A percentile compares a stretch with the other conserved stretches of the same genome.
phyloP scores from a whole-genome alignment of 2,329 filamentous ascomycete species.

The Cryphonectria japonica region DNA sequence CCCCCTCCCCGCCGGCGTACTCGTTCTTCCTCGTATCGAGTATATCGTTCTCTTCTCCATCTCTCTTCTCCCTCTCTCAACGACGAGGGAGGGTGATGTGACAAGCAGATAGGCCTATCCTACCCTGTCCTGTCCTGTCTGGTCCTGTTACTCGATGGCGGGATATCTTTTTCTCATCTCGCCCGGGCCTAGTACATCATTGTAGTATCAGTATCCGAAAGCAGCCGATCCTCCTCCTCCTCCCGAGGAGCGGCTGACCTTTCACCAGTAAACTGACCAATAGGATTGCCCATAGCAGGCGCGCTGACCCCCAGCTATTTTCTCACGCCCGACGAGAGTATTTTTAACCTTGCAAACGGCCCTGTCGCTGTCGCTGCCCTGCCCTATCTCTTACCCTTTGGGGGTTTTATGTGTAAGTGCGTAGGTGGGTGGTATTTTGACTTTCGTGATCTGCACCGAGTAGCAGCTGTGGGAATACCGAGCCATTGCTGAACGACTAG shows the following conservation, averaged over 20 bases:
- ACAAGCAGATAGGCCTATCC: background rate
- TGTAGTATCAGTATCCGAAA: background rate
- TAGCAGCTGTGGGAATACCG: slow-evolving; percentile 14
- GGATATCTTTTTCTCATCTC: background rate
- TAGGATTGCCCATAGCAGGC: background rate
- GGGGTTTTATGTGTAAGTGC: background rate
- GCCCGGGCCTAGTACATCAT: background rate
- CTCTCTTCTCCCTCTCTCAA: background rate
- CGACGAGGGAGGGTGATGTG: background rate
- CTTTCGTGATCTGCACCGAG: slow-evolving; percentile 27
- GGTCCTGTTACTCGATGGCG: background rate
- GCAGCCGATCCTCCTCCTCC: slow-evolving; percentile 3
- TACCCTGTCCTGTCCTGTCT: background rate
- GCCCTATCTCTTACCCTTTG: background rate
- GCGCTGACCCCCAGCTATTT: background rate
- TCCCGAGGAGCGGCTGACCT: background rate
- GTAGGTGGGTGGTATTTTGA: background rate
- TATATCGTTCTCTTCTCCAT: background rate
- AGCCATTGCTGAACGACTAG: slow-evolving; percentile 1
- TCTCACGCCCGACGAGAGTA: background rate
- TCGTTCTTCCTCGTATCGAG: background rate
- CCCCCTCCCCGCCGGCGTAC: background rate
- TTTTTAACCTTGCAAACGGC: background rate
- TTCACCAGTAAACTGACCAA: background rate
- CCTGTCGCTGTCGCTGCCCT: background rate